Evolutionary conservation across 331 rosid genomes (phyloP).

Genomic region (Quercus tomentella): DNA sequence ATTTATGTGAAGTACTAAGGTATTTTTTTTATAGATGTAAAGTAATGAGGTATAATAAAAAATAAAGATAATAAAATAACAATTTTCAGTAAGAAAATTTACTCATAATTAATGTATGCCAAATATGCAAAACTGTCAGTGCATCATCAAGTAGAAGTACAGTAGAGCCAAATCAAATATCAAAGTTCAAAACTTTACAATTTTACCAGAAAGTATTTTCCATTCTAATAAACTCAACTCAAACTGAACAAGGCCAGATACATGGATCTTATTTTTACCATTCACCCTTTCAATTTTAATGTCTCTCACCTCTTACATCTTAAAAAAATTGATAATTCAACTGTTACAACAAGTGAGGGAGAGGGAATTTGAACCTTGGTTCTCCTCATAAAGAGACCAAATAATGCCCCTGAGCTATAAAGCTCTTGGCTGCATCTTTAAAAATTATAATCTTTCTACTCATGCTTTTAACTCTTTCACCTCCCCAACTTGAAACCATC

Average conservation of each 20-base stretch:
- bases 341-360: too few species aligned
- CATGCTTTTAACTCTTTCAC: background rate
- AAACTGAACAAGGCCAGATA: background rate
- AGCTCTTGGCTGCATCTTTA: too few species aligned
- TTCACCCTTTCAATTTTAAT: background rate
- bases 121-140: background rate
- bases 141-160: background rate
- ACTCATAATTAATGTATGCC: background rate
- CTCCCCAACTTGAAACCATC: background rate
- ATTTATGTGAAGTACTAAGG: background rate
- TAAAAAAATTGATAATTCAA: background rate
- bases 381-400: too few species aligned
- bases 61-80: background rate
- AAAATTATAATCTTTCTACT: background rate
- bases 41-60: background rate
- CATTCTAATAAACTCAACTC: background rate
- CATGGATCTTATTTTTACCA: background rate
- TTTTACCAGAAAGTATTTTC: background rate
- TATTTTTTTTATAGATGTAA: background rate
- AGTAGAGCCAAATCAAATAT: background rate
- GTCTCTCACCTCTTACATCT: background rate
- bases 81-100: background rate
- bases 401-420: too few species aligned
- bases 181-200: background rate
- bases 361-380: too few species aligned